Evolutionary conservation across 805 yeast species (phyloP), one percentile per base, ranked within the genome.

Genomic region (Yamadazyma phyllophila): DNA sequence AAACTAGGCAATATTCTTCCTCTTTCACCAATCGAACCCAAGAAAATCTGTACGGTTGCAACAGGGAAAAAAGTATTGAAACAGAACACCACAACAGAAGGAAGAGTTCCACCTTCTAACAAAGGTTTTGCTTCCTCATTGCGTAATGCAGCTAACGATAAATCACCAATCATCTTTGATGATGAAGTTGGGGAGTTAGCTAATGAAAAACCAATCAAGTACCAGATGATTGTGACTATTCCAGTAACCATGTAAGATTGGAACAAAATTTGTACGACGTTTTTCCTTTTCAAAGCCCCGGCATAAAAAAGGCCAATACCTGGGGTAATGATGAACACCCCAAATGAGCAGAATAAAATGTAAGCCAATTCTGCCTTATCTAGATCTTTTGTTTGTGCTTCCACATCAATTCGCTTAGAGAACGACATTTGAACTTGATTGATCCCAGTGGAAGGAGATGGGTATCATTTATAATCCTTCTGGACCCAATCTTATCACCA

Each of bases 301-400:
- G 69, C 68, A 49, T 74, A 74, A 49, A 69, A 73, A 43, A 74
- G 53, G 30, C 74, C 76, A 54, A 74, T 72, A 13, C 63, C 72
- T 3, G 79, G 78, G 1, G 78, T 74, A 53, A 74, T 65, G 43
- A 74, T 62, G 57, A 71, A 72, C 14, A 80, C 80, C 7, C 72
- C 69, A 13, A 78, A 72, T 0, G 82, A 61, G 50, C 76, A 72
- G 47, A 73, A 65, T 61, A 74, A 39, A 14, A 76, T 68, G 45
- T 74, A 77, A 7, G 70, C 80, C 78, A 77, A 76, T 53, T 77
- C 81, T 7, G 73, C 69, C 1, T 73, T 55, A 31, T 52, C 62
- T 12, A 67, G 64, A 3, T 71, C 61, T 9, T 69, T 60, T 7
- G 42, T 38, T 27, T 38, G 46, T 26, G 32, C 36, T 17, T 31